Evolutionary conservation across 2,329 filamentous ascomycete genomes (phyloP).

Genomic region (Celoporthe dispersa): DNA sequence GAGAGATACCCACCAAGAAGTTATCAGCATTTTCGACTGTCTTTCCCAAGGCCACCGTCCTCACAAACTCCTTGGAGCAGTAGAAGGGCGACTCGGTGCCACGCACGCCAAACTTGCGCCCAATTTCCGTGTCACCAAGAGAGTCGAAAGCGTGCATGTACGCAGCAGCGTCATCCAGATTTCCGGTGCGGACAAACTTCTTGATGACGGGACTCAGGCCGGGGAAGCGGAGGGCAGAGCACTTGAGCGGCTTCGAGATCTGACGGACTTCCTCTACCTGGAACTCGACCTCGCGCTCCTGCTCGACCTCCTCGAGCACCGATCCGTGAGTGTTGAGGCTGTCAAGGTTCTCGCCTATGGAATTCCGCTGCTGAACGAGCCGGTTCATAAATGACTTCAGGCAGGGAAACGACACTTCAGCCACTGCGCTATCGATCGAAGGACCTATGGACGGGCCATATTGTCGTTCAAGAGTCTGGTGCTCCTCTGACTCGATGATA

Average conservation of each 20-base stretch:
- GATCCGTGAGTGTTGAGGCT: constrained; percentile 55
- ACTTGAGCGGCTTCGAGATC: constrained; percentile 50
- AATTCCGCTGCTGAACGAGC: constrained; percentile 37
- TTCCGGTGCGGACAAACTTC: constrained; percentile 50
- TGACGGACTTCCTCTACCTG: constrained; percentile 63
- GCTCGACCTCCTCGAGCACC: constrained; percentile 63
- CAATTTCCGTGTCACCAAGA: constrained; percentile 42
- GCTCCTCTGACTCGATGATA: constrained; percentile 55
- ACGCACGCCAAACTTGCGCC: constrained; percentile 40
- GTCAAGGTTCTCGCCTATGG: constrained; percentile 36
- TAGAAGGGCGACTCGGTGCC: constrained; percentile 36
- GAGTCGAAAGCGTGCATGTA: constrained; percentile 49
- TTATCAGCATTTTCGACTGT: constrained; percentile 38
- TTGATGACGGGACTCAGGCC: constrained; percentile 53
- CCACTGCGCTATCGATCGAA: constrained; percentile 32
- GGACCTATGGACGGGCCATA: constrained; percentile 47
- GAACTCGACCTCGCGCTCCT: constrained; percentile 62
- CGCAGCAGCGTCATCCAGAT: constrained; percentile 41
- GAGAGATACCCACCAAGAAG: too few species aligned
- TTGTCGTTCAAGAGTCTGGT: constrained; percentile 60
- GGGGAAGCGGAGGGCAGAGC: constrained; percentile 45
- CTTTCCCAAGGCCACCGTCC: constrained; percentile 51
- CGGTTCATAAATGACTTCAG: constrained; percentile 39
- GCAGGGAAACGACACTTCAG: constrained; percentile 23
- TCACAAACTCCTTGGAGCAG: constrained; percentile 51